A percentile compares a stretch with the other conserved stretches of the same genome.
Evolutionary conservation across 2,329 filamentous ascomycete genomes (phyloP).

Genomic region (Aspergillus fructus): DNA sequence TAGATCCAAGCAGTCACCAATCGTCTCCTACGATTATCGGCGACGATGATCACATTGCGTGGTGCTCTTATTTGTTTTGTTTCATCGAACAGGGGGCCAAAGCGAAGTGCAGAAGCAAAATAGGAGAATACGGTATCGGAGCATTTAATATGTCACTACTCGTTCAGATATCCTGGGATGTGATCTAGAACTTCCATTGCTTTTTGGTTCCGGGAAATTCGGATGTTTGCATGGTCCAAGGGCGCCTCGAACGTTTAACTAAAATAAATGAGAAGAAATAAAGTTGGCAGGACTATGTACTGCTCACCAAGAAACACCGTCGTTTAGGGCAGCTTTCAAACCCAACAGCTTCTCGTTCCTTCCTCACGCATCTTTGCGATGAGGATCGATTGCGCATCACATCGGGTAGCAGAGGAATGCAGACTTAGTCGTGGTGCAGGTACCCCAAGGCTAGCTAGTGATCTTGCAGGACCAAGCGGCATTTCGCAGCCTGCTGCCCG

Average conservation of each 20-base stretch:
- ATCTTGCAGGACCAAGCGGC: constrained; percentile 20
- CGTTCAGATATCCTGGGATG: constrained; percentile 7
- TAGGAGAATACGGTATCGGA: constrained; percentile 3
- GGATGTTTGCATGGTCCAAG: constrained; percentile 12
- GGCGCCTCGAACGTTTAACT: constrained; percentile 9
- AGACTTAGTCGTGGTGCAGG: constrained; percentile 19
- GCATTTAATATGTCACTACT: constrained; percentile 12
- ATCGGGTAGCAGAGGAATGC: constrained; percentile 17
- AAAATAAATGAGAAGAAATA: constrained; percentile 12
- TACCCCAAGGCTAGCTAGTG: constrained; percentile 17
- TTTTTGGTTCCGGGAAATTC: constrained; percentile 6
- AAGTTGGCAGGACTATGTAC: constrained; percentile 16
- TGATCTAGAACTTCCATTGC: constrained; percentile 17
- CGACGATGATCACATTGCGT: constrained; percentile 1
- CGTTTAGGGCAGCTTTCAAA: constrained; percentile 3
- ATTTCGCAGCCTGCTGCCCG: constrained; percentile 23
- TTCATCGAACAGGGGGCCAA: neutral
- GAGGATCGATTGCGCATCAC: constrained; percentile 16
- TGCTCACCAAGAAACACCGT: constrained; percentile 13
- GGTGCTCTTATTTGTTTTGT: constrained; percentile 5
- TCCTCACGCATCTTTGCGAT: constrained; percentile 10
- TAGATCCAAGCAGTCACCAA: neutral
- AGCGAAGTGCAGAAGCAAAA: neutral
- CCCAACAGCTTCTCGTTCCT: constrained; percentile 6
- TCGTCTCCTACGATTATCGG: constrained; percentile 5